phyloP scores from a whole-genome alignment of 768 basidiomycete species.

The Panellus pusillus region DNA sequence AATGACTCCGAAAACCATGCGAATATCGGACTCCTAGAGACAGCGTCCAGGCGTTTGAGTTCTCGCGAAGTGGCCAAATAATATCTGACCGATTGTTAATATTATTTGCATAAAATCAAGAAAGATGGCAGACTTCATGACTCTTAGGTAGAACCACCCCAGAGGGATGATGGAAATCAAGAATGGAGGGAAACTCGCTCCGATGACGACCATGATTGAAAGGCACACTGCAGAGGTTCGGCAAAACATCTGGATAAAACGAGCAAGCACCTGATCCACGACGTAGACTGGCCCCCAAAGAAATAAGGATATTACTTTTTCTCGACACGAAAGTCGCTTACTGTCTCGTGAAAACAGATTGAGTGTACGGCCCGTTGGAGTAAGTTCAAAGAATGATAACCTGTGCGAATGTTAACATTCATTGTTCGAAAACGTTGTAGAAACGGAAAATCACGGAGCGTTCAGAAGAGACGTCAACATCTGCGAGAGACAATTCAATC shows the following conservation, averaged over 20 bases:
- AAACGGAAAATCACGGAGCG: constrained; percentile 54
- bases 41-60: constrained; percentile 84
- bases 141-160: constrained; percentile 73
- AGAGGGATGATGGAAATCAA: constrained; percentile 74
- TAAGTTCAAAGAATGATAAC: neutral
- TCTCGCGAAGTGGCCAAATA: constrained; percentile 86
- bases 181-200: constrained; percentile 80
- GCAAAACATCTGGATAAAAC: constrained; percentile 71
- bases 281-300: constrained; percentile 45
- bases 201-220: constrained; percentile 72
- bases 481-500: constrained; percentile 32
- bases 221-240: constrained; percentile 61
- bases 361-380: constrained; percentile 49
- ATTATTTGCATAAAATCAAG: neutral
- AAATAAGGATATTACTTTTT: neutral
- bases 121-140: constrained; percentile 64
- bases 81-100: constrained; percentile 51
- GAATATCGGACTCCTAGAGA: constrained; percentile 90
- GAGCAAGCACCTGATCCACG: constrained; percentile 79
- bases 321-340: neutral
- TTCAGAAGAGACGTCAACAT: constrained; percentile 81
- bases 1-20: constrained; percentile 82
- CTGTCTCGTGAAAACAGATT: constrained; percentile 92
- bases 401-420: neutral
- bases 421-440: too few relatives aligned